Base-by-base conservation (phyloP, 768 basidiomycete species). In the Artomyces pyxidatus region DNA sequence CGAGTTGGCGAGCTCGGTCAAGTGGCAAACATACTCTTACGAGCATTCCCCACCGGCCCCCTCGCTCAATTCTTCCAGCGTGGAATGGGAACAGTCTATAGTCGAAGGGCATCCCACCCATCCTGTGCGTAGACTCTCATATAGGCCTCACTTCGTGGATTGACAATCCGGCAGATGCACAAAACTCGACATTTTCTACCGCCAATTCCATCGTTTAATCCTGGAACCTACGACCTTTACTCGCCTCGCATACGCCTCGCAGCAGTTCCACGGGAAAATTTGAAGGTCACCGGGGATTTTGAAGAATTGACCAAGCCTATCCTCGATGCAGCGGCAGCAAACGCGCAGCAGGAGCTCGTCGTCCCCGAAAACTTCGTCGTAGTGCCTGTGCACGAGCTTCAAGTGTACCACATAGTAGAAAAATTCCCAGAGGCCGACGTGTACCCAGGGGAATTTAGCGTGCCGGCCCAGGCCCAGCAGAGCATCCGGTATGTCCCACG, bases 31-130 rank as follows among this genome's bases (percentile, higher is more conserved):
- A 23, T 64, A 75, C 59, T 72, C 77, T 2, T 80, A 74, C 46
- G 70, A 75, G 42, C 58, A 75, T 41, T 77, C 76, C 12, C 75
- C 74, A 1, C 51, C 48, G 26, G 67, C 71, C 4, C 76, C 79
- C 1, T 57, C 64, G 5, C 72, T 78, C 35, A 50, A 60, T 4
- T 75, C 73, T 21, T 59, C 74, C 1, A 78, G 77, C 47, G 72
- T 81, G 11, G 71, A 67, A 29, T 81, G 79, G 79, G 77, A 81
- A 50, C 76, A 79, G 56, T 78, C 77, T 2, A 77, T 80, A 25
- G 74, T 78, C 17, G 77, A 80, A 59, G 77, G 78, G 0, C 79
- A 81, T 57, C 77, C 77, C 3, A 79, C 74, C 0, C 79, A 81
- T 60, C 77, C 79, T 14, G 78, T 78, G 54, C 50, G 68, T 55